These are phyloP conservation scores for Discostella stelligeroides DNA, from an alignment of 108 stramenopile genomes.

Conservation along the genomic window DNA sequence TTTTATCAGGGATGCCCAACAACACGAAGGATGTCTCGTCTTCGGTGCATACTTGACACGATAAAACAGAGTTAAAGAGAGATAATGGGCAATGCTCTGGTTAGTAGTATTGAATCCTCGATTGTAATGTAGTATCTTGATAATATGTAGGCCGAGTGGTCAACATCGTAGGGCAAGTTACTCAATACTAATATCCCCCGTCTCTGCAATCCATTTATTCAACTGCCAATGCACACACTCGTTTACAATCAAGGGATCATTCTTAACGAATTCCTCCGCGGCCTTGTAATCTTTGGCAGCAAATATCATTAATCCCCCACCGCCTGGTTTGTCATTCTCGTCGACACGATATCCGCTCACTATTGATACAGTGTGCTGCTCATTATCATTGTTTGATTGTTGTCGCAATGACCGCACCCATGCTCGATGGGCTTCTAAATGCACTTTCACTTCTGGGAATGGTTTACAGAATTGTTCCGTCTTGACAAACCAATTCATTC, in stretches of 20 bases:
- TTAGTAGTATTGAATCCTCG: too few species aligned
- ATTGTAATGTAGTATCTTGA: too few species aligned
- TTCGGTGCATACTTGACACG: slow-evolving; percentile 19
- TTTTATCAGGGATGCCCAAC: slow-evolving; percentile 20
- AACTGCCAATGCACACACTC: slow-evolving; percentile 64
- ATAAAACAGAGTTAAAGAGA: too few species aligned
- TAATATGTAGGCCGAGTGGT: too few species aligned
- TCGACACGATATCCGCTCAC: slow-evolving; percentile 65
- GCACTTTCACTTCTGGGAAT: slow-evolving; percentile 50
- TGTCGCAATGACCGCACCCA: slow-evolving; percentile 49
- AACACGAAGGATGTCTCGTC: slow-evolving; percentile 23
- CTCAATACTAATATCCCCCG: slow-evolving; percentile 52
- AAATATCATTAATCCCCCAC: slow-evolving; percentile 65
- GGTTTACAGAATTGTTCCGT: slow-evolving; percentile 58
- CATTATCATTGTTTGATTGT: slow-evolving; percentile 1
- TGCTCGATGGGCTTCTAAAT: slow-evolving; percentile 56
- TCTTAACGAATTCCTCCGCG: slow-evolving; percentile 39
- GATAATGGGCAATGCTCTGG: too few species aligned
- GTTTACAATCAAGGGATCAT: slow-evolving; percentile 56
- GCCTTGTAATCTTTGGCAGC: slow-evolving; percentile 50
- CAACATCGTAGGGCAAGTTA: background rate
- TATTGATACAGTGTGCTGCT: slow-evolving; percentile 23
- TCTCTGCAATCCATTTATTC: slow-evolving; percentile 63
- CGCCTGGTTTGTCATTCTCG: slow-evolving; percentile 58
- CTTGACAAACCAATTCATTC: slow-evolving; percentile 66